phyloP scores from a whole-genome alignment of 495 filamentous ascomycete species.

The Astrocystis sublimbata region DNA sequence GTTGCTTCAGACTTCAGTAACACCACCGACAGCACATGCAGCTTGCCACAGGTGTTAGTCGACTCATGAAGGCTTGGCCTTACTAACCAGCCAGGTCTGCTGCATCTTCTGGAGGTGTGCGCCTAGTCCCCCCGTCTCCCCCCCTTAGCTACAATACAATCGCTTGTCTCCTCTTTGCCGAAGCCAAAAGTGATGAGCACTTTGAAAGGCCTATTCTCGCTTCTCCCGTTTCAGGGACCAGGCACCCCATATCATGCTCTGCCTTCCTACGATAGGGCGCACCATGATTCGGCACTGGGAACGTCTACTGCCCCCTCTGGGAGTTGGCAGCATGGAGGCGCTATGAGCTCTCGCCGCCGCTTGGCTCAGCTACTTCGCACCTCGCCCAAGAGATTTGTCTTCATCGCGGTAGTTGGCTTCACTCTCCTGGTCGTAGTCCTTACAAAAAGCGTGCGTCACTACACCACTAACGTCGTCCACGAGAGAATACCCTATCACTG shows the following conservation, averaged over 20 bases:
- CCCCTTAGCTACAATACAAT: background rate
- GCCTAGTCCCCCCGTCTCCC: background rate
- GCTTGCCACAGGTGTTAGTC: background rate
- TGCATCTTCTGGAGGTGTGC: background rate
- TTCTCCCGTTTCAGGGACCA: constrained; percentile 22
- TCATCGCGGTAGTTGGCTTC: constrained; percentile 24
- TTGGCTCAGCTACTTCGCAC: constrained; percentile 24
- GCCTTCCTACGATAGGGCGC: constrained; percentile 28
- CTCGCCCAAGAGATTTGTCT: constrained; percentile 29
- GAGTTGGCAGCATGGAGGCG: constrained; percentile 19
- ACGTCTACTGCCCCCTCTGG: constrained; percentile 24
- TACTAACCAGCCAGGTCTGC: background rate
- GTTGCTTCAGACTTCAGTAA: background rate
- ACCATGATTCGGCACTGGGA: constrained; percentile 22
- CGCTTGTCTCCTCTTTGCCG: background rate
- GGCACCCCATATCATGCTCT: constrained; percentile 23
- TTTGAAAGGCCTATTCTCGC: constrained; percentile 24
- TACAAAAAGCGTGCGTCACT: constrained; percentile 26
- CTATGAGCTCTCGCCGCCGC: constrained; percentile 18
- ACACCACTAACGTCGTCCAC: constrained; percentile 15
- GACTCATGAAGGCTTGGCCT: background rate
- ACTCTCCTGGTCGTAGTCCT: constrained; percentile 24
- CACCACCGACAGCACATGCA: background rate
- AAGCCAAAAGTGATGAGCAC: constrained; percentile 23
- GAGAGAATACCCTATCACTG: constrained; percentile 30